Evolutionary conservation across 805 yeast species (phyloP).

Genomic region (Kluyveromyces starmeri): DNA sequence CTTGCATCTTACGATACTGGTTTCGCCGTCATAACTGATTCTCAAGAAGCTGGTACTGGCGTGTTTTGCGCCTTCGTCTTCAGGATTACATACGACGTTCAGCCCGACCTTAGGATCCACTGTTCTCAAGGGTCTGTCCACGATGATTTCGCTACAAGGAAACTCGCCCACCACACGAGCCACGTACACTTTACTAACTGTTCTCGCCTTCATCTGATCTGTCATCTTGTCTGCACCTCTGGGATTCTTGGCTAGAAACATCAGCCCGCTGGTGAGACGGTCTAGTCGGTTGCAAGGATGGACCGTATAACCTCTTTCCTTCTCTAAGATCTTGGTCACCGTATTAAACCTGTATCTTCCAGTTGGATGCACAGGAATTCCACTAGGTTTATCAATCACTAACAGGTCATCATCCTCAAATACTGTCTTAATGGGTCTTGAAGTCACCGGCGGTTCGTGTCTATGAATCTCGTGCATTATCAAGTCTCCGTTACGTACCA

Average conservation of each 20-base stretch:
- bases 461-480: constrained; percentile 73
- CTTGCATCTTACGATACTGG: constrained; percentile 63
- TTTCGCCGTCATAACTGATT: constrained; percentile 56
- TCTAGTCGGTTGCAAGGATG: constrained; percentile 90
- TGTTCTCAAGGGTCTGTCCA: constrained; percentile 62
- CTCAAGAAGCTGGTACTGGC: constrained; percentile 66
- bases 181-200: constrained; percentile 71
- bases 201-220: constrained; percentile 60
- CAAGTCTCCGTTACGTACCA: constrained; percentile 73
- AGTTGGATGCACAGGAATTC: constrained; percentile 93
- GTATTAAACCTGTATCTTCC: constrained; percentile 74
- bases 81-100: constrained; percentile 39
- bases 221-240: constrained; percentile 71
- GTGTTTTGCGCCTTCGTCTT: constrained; percentile 39
- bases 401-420: constrained; percentile 66
- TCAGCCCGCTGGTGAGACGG: constrained; percentile 82
- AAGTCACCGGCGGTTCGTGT: constrained; percentile 81
- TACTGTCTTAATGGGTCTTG: constrained; percentile 51
- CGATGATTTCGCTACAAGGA: constrained; percentile 48
- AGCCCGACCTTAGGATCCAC: constrained; percentile 66
- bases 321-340: constrained; percentile 66
- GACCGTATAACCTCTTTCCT: constrained; percentile 54
- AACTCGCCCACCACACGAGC: constrained; percentile 86
- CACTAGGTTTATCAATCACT: constrained; percentile 88
- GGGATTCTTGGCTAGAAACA: constrained; percentile 82